phyloP scores from a whole-genome alignment of 2,329 filamentous ascomycete species.

The Simplicillium aogashimaense region DNA sequence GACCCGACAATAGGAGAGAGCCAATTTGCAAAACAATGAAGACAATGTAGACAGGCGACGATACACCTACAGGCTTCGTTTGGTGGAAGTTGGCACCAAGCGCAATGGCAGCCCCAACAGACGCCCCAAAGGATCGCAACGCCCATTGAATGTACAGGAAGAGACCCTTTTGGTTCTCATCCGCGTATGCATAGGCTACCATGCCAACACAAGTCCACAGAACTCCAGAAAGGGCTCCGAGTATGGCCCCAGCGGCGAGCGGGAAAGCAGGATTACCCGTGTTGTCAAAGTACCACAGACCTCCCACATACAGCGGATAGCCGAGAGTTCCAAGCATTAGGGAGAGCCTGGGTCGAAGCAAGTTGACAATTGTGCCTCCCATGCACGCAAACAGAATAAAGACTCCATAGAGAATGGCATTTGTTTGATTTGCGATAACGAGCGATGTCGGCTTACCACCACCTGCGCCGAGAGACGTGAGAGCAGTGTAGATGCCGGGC shows the following conservation, averaged over 20 bases:
- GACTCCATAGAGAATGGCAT: conserved; percentile 9
- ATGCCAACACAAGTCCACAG: conserved; percentile 9
- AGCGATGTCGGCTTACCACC: conserved; percentile 9
- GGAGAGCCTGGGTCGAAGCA: conserved; percentile 8
- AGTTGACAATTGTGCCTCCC: conserved; percentile 10
- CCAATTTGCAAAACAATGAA: conserved; percentile 6
- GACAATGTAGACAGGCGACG: conserved; percentile 6
- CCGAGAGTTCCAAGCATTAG: conserved; percentile 10
- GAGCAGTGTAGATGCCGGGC: conserved; percentile 12
- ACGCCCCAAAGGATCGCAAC: conserved; percentile 4
- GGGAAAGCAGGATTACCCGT: conserved; percentile 9
- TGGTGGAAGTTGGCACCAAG: conserved; percentile 4
- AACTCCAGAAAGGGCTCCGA: conserved; percentile 9
- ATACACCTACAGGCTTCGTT: conserved; percentile 2
- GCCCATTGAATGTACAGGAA: conserved; percentile 6
- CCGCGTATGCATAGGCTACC: conserved; percentile 6
- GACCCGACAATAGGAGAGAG: conserved; percentile 2
- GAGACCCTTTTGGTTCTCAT: conserved; percentile 6
- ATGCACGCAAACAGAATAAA: conserved; percentile 8
- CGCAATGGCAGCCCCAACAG: conserved; percentile 6
- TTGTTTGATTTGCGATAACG: conserved; percentile 9
- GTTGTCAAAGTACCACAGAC: conserved; percentile 11
- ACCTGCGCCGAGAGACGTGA: conserved; percentile 13
- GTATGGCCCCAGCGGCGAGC: conserved; percentile 9
- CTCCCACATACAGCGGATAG: conserved; percentile 11